Evolutionary conservation across 352 stramenopile genomes (phyloP), one percentile per base, ranked within the genome.

Genomic region (Elongisporangium undulatum): DNA sequence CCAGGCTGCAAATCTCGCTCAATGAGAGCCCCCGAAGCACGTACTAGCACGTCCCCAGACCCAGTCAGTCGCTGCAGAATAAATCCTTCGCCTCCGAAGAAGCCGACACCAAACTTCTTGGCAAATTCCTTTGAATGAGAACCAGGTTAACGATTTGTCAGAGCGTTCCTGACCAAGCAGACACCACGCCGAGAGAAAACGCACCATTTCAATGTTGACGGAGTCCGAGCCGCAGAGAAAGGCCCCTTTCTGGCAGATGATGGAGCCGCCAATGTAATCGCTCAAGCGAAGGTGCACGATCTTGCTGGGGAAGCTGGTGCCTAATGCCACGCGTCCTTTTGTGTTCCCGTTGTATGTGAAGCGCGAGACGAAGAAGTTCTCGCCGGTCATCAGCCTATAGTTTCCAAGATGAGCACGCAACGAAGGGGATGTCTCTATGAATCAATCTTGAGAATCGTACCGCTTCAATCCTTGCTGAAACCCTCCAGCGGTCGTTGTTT

Each of bases 71-170:
- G 78, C 79, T 98, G 92, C 26, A 98, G 63, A 34, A 98, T 94
- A 67, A 98, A 98, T 5, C 93, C 94, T 83, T 98, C 89, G 10
- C 94, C 92, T 22, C 94, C 93, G 75, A 98, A 98, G 62, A 98
- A 97, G 0, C 94, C 94, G 5, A 91, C 73, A 12, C 79, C 87
- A 67, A 97, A 87, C 21, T 92, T 92, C 51, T 89, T 94, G 20
- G 93, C 89, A 58, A 96, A 96, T 64, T 97, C 90, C 83, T 92
- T 56, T 51, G 50, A 39, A 21, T 50, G 16, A 15, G 2, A 16
- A 23, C 9, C 22, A n/a, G 13, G 13, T 10, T 13, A 23, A 20
- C 7, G 22, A n/a, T 20, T 53, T 21, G 5, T 19, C 38, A 53
- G 9, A 51, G 45, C 55, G 49, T 23, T 20, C 15, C 16, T 19